These are phyloP conservation scores for Nicotiana otophora DNA, from an alignment of 257 asterid species.

Conservation along the genomic window DNA sequence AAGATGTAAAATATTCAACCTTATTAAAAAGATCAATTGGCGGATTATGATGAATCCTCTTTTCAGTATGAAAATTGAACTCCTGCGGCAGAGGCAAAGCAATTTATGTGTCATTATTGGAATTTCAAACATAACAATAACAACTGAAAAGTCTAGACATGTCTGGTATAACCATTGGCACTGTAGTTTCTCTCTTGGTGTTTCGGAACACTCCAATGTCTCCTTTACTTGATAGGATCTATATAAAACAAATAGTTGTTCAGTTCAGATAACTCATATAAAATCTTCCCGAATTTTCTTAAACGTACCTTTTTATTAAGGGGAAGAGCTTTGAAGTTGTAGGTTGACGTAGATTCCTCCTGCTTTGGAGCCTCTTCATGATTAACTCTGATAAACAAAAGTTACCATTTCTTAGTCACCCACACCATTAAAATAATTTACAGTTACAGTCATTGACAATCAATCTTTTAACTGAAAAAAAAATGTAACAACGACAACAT, in stretches of 20 bases:
- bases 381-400: conserved; percentile 34
- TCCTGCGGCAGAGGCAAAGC: conserved; percentile 42
- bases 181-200: conserved; percentile 64
- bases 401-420: not conserved
- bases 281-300: not conserved
- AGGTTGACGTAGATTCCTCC: conserved; percentile 34
- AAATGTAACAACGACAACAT: not conserved
- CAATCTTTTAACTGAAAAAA: not conserved
- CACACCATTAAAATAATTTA: not conserved
- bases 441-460: not conserved
- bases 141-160: conserved; percentile 2
- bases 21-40: conserved; percentile 76
- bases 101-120: not conserved
- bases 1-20: conserved; percentile 30
- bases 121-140: not conserved
- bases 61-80: conserved; percentile 62
- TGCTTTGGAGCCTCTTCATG: conserved; percentile 31
- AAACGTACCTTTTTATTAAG: conserved; percentile 63
- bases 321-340: conserved; percentile 76
- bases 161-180: conserved; percentile 55
- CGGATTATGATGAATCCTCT: conserved; percentile 58
- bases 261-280: not conserved
- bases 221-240: conserved; percentile 90
- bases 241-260: conserved; percentile 10
- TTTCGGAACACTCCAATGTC: conserved; percentile 70